These are phyloP conservation scores for Alloascoidea hylecoeti DNA, from an alignment of 805 yeast genomes.

Conservation along the genomic window DNA sequence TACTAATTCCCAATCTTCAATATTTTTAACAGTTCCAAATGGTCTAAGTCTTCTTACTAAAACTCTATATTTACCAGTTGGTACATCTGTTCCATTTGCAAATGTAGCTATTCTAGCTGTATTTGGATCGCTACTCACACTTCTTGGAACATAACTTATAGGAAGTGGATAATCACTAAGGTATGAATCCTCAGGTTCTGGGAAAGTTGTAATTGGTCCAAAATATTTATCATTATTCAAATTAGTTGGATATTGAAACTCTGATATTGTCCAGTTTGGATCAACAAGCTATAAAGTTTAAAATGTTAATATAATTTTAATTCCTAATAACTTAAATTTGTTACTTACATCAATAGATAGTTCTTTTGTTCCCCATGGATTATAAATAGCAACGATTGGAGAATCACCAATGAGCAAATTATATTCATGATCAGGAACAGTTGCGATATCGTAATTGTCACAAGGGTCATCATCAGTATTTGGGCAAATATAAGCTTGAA, in stretches of 20 bases:
- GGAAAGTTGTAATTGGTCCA: too few relatives aligned
- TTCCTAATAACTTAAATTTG: background rate
- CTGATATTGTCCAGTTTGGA: background rate
- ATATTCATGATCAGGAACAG: too few relatives aligned
- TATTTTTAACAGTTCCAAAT: background rate
- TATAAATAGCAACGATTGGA: background rate
- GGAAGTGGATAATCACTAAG: too few relatives aligned
- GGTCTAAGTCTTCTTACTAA: background rate
- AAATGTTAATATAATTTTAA: too few relatives aligned
- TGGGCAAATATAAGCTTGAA: too few relatives aligned
- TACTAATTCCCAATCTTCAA: background rate
- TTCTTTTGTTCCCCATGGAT: background rate
- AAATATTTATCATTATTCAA: background rate
- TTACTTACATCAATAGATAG: constrained; percentile 1
- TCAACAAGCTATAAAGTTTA: background rate
- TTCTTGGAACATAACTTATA: too few relatives aligned
- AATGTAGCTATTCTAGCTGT: too few relatives aligned
- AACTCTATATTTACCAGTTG: background rate
- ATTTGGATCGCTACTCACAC: too few relatives aligned
- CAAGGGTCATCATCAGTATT: too few relatives aligned
- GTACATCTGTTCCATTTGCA: background rate
- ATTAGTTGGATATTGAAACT: background rate
- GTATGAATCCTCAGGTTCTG: too few relatives aligned
- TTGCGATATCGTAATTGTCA: too few relatives aligned
- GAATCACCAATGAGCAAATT: too few relatives aligned